phyloP scores from a whole-genome alignment of 495 filamentous ascomycete species.

The Darksidea phi region DNA sequence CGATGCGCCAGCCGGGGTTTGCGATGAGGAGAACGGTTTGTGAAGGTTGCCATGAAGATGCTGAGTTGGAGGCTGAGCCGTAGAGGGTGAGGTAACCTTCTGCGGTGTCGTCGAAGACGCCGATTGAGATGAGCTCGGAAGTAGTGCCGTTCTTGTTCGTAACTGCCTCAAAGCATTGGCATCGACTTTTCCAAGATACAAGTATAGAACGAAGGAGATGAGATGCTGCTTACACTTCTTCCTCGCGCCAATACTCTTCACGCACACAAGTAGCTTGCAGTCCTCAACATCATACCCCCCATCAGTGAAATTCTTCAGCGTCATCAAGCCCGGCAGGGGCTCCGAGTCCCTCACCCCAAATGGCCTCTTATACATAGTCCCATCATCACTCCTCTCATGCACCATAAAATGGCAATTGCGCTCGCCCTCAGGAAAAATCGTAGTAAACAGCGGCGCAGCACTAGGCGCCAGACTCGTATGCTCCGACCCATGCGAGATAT shows the following conservation, averaged over 20 bases:
- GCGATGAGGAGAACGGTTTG: conserved; percentile 59
- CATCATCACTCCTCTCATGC: conserved; percentile 49
- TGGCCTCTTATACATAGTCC: conserved; percentile 49
- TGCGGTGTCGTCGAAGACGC: conserved; percentile 61
- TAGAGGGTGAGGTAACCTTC: conserved; percentile 56
- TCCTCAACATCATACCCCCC: conserved; percentile 52
- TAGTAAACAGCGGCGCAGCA: conserved; percentile 45
- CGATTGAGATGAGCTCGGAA: conserved; percentile 52
- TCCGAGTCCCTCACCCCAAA: conserved; percentile 44
- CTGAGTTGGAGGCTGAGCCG: conserved; percentile 51
- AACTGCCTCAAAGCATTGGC: conserved; percentile 34
- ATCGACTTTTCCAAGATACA: background rate
- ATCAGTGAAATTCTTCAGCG: conserved; percentile 53
- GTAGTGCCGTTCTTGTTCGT: conserved; percentile 49
- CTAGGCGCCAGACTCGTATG: conserved; percentile 36
- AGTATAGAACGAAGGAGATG: background rate
- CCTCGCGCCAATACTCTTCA: conserved; percentile 54
- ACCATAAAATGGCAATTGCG: conserved; percentile 53
- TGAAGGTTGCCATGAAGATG: conserved; percentile 52
- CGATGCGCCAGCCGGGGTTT: conserved; percentile 49
- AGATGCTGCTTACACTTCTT: conserved; percentile 41
- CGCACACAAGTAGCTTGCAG: conserved; percentile 55
- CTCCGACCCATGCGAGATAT: conserved; percentile 40
- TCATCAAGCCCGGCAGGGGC: conserved; percentile 53
- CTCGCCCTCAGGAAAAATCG: conserved; percentile 55